A percentile compares a stretch with the other conserved stretches of the same genome.
These are phyloP conservation scores for Boletus coccyginus DNA, from an alignment of 768 basidiomycete species.

Conservation along the genomic window DNA sequence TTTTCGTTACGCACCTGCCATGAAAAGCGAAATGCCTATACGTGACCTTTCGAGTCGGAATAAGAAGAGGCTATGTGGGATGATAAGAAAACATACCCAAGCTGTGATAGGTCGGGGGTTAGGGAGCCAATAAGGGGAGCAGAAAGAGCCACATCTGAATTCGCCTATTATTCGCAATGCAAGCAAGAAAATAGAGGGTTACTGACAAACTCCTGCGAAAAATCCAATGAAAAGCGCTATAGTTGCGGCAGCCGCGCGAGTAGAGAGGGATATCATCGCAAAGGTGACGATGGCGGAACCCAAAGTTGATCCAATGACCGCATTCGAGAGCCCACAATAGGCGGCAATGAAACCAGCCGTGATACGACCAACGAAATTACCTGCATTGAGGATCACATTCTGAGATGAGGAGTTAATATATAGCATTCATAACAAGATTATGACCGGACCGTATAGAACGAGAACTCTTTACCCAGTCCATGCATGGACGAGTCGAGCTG, in stretches of 20 bases:
- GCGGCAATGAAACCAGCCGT: slow-evolving; percentile 36
- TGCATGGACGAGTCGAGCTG: slow-evolving; percentile 54
- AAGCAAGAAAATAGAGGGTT: neutral
- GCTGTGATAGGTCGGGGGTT: slow-evolving; percentile 44
- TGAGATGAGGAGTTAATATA: slow-evolving; percentile 9
- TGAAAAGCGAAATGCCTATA: slow-evolving; percentile 48
- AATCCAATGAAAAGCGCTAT: slow-evolving; percentile 47
- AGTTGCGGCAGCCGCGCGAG: slow-evolving; percentile 35
- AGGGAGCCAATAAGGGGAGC: slow-evolving; percentile 43
- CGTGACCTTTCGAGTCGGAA: slow-evolving; percentile 24
- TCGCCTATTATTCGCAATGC: neutral
- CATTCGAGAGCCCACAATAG: slow-evolving; percentile 43
- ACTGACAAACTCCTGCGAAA: slow-evolving; percentile 45
- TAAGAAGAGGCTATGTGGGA: neutral
- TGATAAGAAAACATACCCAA: slow-evolving; percentile 34
- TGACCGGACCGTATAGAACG: slow-evolving; percentile 51
- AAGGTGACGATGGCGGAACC: slow-evolving; percentile 40
- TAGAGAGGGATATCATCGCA: slow-evolving; percentile 39
- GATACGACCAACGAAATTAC: slow-evolving; percentile 36
- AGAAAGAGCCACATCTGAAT: slow-evolving; percentile 37
- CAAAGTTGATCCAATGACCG: slow-evolving; percentile 37
- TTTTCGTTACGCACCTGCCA: slow-evolving; percentile 35
- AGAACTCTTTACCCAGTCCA: slow-evolving; percentile 41
- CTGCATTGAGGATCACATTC: slow-evolving; percentile 38
- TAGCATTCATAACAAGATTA: neutral